A percentile compares a stretch with the other conserved stretches of the same genome.
Evolutionary conservation across 148 eudicot species (phyloP).

Genomic region (Diospyros lotus): DNA sequence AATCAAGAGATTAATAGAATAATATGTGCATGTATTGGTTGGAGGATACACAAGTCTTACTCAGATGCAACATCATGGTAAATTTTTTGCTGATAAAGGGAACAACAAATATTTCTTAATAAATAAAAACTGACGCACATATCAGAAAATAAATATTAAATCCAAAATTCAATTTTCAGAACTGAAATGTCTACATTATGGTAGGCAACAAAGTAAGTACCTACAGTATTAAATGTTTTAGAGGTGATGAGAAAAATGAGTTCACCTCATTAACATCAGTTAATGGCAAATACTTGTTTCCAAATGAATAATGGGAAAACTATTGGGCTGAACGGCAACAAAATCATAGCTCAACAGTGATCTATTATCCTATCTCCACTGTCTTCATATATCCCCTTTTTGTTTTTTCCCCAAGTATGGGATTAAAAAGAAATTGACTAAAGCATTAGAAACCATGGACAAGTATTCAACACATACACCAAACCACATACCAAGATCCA

Average conservation of each 20-base stretch:
- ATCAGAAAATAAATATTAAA: neutral
- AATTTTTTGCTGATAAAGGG: neutral
- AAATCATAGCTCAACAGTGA: neutral
- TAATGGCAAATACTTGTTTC: neutral
- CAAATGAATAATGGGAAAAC: neutral
- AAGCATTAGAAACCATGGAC: neutral
- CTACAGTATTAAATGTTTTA: neutral
- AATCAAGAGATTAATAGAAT: neutral
- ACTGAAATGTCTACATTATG: neutral
- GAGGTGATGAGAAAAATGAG: neutral
- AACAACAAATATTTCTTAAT: neutral
- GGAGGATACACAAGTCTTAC: no score
- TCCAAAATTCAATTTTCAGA: neutral
- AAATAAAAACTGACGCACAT: neutral
- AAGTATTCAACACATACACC: neutral
- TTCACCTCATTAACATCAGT: neutral
- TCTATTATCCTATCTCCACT: neutral
- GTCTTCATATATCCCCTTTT: neutral
- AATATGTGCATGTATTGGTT: no score
- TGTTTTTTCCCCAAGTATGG: neutral
- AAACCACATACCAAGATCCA: conserved; percentile 71
- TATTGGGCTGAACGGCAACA: neutral
- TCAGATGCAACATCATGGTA: neutral
- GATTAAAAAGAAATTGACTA: neutral
- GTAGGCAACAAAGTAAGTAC: neutral